A percentile compares a stretch with the other conserved stretches of the same genome.
These are phyloP conservation scores for Chenopodium quinoa DNA, from an alignment of 148 eudicot genomes.

Conservation along the genomic window DNA sequence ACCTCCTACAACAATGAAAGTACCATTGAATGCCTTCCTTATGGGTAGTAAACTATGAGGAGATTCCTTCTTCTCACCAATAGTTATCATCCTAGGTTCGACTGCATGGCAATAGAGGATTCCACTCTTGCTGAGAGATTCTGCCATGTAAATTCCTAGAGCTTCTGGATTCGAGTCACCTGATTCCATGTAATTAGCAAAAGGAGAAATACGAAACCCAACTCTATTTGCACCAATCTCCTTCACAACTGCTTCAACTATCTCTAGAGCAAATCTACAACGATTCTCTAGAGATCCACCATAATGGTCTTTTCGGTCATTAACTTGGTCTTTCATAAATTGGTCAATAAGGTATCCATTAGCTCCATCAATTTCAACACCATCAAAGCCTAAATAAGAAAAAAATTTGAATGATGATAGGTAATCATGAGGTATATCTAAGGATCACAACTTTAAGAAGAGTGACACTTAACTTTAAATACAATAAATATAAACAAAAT, in stretches of 20 bases:
- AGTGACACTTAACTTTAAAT: no score
- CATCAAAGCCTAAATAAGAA: slow-evolving; percentile 37
- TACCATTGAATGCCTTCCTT: slow-evolving; percentile 45
- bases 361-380: slow-evolving; percentile 49
- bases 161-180: slow-evolving; percentile 32
- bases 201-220: no score
- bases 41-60: slow-evolving; percentile 32
- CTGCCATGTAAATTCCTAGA: slow-evolving; percentile 22
- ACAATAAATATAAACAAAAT: no score
- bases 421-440: neutral
- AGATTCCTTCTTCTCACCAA: slow-evolving; percentile 27
- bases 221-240: no score
- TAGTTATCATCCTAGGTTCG: slow-evolving; percentile 42
- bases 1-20: slow-evolving; percentile 46
- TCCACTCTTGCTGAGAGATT: slow-evolving; percentile 21
- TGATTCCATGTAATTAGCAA: no score
- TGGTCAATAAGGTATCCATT: slow-evolving; percentile 46
- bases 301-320: slow-evolving; percentile 14
- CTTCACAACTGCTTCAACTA: no score
- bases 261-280: no score
- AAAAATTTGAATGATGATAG: neutral
- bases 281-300: no score
- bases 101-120: slow-evolving; percentile 38
- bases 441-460: no score
- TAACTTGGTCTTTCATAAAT: slow-evolving; percentile 44